Base-by-base conservation (phyloP, 345 rosid genomes). In the Linum trigynum region DNA sequence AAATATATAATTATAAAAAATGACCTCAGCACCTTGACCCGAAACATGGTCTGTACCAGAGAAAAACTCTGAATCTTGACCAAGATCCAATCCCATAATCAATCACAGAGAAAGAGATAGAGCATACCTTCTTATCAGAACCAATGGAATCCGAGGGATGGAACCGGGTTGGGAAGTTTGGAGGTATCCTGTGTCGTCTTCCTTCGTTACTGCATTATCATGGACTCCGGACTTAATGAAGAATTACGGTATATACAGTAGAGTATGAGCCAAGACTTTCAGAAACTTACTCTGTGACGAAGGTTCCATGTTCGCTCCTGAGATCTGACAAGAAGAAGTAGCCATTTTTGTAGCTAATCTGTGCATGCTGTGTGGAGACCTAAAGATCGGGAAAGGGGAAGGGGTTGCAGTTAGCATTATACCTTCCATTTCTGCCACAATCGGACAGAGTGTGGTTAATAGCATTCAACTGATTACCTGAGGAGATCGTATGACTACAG, bases 331-430 rank as follows among this genome's bases (percentile, higher is more conserved):
- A 38, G 72, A 75, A 85, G 71, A 86, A 94, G 55, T 83, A 82
- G 53, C 92, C 96, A 8, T 85, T 86, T 75, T 86, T 88, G 68
- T 84, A 86, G 78, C 55, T 80, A 62, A 90, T 80, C 23, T 75
- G 86, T 9, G 96, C 99, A 78, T 94, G 97, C 73, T 51, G 76
- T 67, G 79, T 72, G 14, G 95, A 85, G 67, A 90, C 89, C 97
- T 94, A 79, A 64, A 58, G 67, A 62, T 50, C 63, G 35, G 61
- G 38, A 65, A 50, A 36, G 50, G 3, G 8, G 43, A 32, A 43
- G n/a, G 36, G 5, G 37, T 42, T 16, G 15, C 38, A 2, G 70
- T 16, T 50, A 42, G 0, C 0, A 17, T 2, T 2, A 7, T 32
- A 12, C 14, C 39, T 14, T 8, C 11, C 42, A 8, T 60, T 65